Base-by-base conservation (phyloP, 495 filamentous ascomycete genomes). In the Penicillium steckii region DNA sequence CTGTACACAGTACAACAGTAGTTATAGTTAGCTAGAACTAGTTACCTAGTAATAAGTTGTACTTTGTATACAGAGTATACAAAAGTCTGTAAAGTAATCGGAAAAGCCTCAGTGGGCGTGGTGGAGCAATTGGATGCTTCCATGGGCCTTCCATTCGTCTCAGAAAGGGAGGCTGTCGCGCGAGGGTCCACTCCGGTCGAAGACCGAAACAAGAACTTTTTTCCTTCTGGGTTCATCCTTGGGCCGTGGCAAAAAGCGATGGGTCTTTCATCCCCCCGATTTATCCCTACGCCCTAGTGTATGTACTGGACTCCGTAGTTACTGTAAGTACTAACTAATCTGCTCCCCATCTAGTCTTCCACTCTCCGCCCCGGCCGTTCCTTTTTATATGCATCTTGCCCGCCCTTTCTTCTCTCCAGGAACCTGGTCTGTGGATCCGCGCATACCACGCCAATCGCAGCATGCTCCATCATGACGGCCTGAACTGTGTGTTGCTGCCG, bases 391-490 rank as follows among this genome's bases (percentile, higher is more conserved):
- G 45, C 33, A 42, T 48, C 44, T 44, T 22, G 30, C 48, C 32
- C 30, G 46, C 44, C 46, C 46, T 42, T 52, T 50, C 50, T 41
- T 33, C 48, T 57, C 55, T 44, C 38, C 50, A 29, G 38, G 44
- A 52, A 57, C 56, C 55, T 64, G 54, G 53, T 60, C 46, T 24
- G 58, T 58, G 58, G 58, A 52, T 59, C 66, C 55, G 44, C 45
- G 49, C 59, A 57, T 62, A 55, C 59, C 52, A 42, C 60, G 22
- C 52, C 50, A 58, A 42, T 48, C 55, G 59, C 67, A 68, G 66
- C 58, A 73, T 75, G 70, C 59, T 58, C 63, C 62, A 62, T 63
- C 56, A 67, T 56, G 46, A 72, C 74, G 68, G 62, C 48, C 46
- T 73, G 62, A 64, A 55, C 43, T 63, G 53, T 53, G 61, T 37